A percentile compares a stretch with the other conserved stretches of the same genome.
These are phyloP conservation scores for Grosmannia penicillata DNA, from an alignment of 2,329 filamentous ascomycete genomes.

Conservation along the genomic window DNA sequence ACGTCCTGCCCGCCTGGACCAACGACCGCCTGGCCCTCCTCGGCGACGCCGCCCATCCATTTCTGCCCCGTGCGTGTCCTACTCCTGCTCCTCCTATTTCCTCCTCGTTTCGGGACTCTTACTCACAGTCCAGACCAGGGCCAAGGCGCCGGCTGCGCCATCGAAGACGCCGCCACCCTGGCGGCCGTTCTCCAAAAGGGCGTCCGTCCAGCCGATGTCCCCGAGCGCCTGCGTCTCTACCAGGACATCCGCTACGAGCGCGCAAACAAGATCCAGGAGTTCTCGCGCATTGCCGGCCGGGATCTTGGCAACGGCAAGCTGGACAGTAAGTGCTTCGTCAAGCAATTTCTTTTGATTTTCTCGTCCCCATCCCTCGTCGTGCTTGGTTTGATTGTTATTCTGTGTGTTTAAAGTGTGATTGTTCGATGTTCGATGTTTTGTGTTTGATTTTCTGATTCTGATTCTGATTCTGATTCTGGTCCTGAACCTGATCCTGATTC, in stretches of 20 bases:
- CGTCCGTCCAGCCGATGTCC: conserved; percentile 28
- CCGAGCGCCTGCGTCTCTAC: conserved; percentile 42
- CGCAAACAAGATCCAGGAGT: conserved; percentile 13
- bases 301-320: conserved; percentile 24
- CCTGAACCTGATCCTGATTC: conserved; percentile 9
- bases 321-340: conserved; percentile 23
- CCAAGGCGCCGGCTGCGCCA: conserved; percentile 47
- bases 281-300: conserved; percentile 33
- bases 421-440: too few species aligned
- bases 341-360: too few species aligned
- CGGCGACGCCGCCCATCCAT: conserved; percentile 56
- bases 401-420: too few species aligned
- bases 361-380: too few species aligned
- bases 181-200: conserved; percentile 36
- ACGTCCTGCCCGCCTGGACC: conserved; percentile 38
- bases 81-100: too few species aligned
- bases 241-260: conserved; percentile 41
- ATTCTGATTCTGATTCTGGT: conserved; percentile 11
- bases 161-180: conserved; percentile 50
- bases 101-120: too few species aligned
- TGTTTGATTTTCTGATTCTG: conserved; percentile 14
- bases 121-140: conserved; percentile 27
- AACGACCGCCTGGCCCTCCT: conserved; percentile 39
- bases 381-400: too few species aligned
- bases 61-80: conserved; percentile 36